Conservation (phyloP, 2,329 filamentous ascomycete species). For the Ophiostoma montium region DNA sequence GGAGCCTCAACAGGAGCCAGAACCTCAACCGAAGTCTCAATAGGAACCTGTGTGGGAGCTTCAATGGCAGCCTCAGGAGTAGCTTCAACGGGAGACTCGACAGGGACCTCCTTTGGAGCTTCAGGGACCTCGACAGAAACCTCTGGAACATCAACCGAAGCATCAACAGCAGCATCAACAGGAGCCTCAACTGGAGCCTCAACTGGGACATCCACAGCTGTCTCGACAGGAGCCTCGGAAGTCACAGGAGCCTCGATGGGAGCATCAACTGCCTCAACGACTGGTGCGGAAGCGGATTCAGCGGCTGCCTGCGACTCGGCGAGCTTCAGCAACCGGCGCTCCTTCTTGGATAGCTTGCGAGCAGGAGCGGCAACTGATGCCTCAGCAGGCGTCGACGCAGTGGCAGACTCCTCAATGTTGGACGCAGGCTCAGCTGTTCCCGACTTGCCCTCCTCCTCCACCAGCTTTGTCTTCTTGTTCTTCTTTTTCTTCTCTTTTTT, state of each 20-base stretch:
- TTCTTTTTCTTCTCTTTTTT: conserved; percentile 7
- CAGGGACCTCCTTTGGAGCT: too few relatives aligned
- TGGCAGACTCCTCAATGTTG: background rate
- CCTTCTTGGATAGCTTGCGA: background rate
- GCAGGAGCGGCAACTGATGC: background rate
- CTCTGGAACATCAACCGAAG: too few relatives aligned
- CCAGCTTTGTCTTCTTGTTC: background rate
- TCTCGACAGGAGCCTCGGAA: background rate
- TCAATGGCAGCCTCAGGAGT: too few relatives aligned
- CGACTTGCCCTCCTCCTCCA: background rate
- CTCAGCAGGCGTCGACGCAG: background rate
- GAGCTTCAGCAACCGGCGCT: background rate
- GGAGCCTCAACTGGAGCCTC: background rate
- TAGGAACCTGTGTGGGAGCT: background rate
- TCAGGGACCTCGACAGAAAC: too few relatives aligned
- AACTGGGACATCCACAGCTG: background rate
- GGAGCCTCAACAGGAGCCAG: background rate
- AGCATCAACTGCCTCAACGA: background rate
- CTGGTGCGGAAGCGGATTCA: background rate
- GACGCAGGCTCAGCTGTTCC: background rate
- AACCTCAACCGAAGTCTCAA: background rate
- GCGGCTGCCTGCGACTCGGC: background rate
- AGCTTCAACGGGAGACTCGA: too few relatives aligned
- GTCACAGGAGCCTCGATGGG: background rate
- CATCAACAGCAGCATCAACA: too few relatives aligned